These are phyloP conservation scores for Musa beccarii DNA, from an alignment of 176 grass and related monocot species.

Conservation along the genomic window DNA sequence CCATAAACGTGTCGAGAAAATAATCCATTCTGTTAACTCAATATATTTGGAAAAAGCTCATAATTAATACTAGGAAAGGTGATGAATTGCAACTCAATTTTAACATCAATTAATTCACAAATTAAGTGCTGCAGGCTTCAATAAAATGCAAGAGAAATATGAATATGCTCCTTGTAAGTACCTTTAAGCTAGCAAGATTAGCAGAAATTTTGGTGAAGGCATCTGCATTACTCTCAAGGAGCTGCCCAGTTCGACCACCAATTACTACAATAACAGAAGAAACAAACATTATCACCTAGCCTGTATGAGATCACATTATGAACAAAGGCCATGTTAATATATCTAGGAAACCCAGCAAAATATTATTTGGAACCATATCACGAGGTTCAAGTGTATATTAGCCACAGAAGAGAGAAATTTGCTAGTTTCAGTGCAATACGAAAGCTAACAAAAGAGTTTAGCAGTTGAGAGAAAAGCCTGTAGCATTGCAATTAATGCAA, in stretches of 20 bases:
- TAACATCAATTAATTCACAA: not conserved
- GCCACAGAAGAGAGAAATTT: too few relatives aligned
- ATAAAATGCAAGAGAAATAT: not conserved
- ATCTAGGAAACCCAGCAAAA: too few relatives aligned
- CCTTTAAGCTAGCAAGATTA: slow-evolving; percentile 52
- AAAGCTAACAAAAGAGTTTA: not conserved
- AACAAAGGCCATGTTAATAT: not conserved
- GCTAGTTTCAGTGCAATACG: too few relatives aligned
- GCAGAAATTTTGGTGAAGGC: slow-evolving; percentile 44
- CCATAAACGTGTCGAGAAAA: not conserved
- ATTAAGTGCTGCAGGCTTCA: not conserved
- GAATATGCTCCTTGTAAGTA: not conserved
- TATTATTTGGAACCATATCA: too few relatives aligned
- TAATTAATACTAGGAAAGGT: not conserved
- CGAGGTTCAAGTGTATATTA: too few relatives aligned
- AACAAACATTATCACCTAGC: not conserved
- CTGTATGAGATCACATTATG: not conserved
- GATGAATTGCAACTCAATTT: too few relatives aligned
- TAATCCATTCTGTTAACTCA: too few relatives aligned
- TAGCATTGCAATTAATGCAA: not conserved
- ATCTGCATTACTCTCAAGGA: slow-evolving; percentile 47
- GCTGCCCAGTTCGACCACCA: slow-evolving; percentile 44
- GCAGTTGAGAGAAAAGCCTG: not conserved
- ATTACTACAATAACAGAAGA: slow-evolving; percentile 37
- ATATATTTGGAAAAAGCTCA: not conserved